Percentiles rank a stretch among this genome's conserved stretches.
Evolutionary conservation across 2,329 filamentous ascomycete genomes (phyloP).

Genomic region (Microcyclosporella mali): DNA sequence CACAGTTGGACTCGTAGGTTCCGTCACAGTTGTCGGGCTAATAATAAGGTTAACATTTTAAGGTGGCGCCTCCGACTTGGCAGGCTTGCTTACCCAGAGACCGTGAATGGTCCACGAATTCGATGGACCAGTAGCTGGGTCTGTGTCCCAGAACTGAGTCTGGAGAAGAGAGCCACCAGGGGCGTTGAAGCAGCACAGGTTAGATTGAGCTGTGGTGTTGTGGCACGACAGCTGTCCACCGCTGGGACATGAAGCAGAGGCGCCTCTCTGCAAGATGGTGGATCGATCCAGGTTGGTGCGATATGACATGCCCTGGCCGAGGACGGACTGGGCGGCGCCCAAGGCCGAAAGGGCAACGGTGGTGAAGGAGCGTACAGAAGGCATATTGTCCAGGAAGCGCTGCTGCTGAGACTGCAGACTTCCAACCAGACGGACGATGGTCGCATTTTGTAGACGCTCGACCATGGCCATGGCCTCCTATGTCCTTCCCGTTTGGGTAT

Average conservation of each 20-base stretch:
- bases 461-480: too few relatives aligned
- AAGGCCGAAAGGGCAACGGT: slow-evolving; percentile 26
- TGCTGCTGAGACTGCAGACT: slow-evolving; percentile 6
- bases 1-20: slow-evolving; percentile 61
- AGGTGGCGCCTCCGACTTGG: too few relatives aligned
- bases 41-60: neutral
- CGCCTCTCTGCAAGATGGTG: slow-evolving; percentile 6
- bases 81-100: slow-evolving; percentile 33
- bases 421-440: slow-evolving; percentile 4
- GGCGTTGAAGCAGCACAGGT: slow-evolving; percentile 69
- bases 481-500: too few relatives aligned
- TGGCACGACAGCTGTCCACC: slow-evolving; percentile 55
- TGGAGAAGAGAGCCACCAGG: slow-evolving; percentile 65
- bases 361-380: slow-evolving; percentile 22
- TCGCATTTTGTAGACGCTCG: slow-evolving; percentile 5
- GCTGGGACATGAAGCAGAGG: slow-evolving; percentile 26
- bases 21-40: slow-evolving; percentile 58
- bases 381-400: slow-evolving; percentile 22
- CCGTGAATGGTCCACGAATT: slow-evolving; percentile 72
- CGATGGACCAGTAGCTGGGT: slow-evolving; percentile 57
- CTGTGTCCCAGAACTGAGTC: slow-evolving; percentile 73
- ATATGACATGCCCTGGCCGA: slow-evolving; percentile 13
- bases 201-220: slow-evolving; percentile 52
- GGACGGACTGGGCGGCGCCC: slow-evolving; percentile 23
- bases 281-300: slow-evolving; percentile 11